phyloP scores from a whole-genome alignment of 2,329 filamentous ascomycete species.

The Apiospora pterosperma region DNA sequence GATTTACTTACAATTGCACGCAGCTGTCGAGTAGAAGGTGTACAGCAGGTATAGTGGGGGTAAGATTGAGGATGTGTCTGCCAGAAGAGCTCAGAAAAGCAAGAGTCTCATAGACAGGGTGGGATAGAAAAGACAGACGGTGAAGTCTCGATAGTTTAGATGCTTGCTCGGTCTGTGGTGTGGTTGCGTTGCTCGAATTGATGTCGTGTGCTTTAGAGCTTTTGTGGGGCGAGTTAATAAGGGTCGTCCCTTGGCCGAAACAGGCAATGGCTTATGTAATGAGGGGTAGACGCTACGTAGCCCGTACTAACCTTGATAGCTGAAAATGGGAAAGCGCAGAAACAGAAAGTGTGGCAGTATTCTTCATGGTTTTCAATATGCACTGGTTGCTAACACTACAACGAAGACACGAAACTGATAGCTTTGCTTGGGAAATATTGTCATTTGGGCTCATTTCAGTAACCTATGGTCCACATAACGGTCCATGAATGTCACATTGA shows the following conservation, averaged over 20 bases:
- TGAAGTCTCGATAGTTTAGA: not conserved
- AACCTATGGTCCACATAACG: not conserved
- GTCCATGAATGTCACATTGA: not conserved
- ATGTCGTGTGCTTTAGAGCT: conserved; percentile 6
- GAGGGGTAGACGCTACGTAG: not conserved
- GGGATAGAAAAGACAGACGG: not conserved
- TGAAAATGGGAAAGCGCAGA: not conserved
- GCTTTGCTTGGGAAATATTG: not conserved
- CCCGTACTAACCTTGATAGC: too few relatives aligned
- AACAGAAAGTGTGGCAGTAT: not conserved
- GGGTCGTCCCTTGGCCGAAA: not conserved
- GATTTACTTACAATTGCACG: not conserved
- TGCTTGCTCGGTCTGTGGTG: not conserved
- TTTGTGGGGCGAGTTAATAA: conserved; percentile 1
- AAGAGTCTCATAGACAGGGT: not conserved
- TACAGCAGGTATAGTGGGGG: not conserved
- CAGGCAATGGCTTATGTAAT: conserved; percentile 2
- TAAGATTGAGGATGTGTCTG: not conserved
- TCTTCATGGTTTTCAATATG: too few relatives aligned
- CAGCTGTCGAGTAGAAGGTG: not conserved
- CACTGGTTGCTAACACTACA: not conserved
- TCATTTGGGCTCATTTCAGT: not conserved
- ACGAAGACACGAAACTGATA: not conserved
- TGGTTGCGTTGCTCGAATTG: conserved; percentile 6
- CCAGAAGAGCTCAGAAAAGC: not conserved